These are phyloP conservation scores for Cystobasidium pallidum DNA, from an alignment of 1,284 basidiomycete genomes.

Conservation along the genomic window DNA sequence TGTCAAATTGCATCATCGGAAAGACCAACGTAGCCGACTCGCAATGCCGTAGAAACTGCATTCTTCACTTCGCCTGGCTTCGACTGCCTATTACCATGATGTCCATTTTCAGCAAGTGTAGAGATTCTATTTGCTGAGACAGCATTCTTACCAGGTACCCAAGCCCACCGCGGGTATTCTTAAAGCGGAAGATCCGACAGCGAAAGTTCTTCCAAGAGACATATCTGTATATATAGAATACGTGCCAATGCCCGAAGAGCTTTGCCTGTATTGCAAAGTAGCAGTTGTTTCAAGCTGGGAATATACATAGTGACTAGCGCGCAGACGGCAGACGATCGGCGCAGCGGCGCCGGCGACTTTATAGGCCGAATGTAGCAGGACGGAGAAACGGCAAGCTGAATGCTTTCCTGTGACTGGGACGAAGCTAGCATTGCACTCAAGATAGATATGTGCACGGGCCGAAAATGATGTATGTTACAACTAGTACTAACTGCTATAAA, in stretches of 20 bases:
- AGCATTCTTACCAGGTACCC: slow-evolving; percentile 42
- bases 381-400: neutral
- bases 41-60: slow-evolving; percentile 47
- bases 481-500: neutral
- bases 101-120: neutral
- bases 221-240: slow-evolving; percentile 37
- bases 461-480: neutral
- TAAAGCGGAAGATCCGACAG: slow-evolving; percentile 39
- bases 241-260: too few species aligned
- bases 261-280: too few species aligned
- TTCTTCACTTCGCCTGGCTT: slow-evolving; percentile 47
- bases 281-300: too few species aligned
- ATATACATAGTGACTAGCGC: too few species aligned
- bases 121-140: neutral
- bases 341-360: neutral
- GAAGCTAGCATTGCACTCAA: neutral
- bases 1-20: slow-evolving; percentile 10
- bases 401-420: neutral
- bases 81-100: slow-evolving; percentile 45
- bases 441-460: neutral
- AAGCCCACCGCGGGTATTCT: slow-evolving; percentile 52
- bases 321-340: too few species aligned
- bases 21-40: slow-evolving; percentile 47
- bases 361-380: neutral
- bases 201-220: slow-evolving; percentile 46